A percentile compares a stretch with the other conserved stretches of the same genome.
phyloP scores from a whole-genome alignment of 108 stramenopile species.

The Discostella stelligeroides region DNA sequence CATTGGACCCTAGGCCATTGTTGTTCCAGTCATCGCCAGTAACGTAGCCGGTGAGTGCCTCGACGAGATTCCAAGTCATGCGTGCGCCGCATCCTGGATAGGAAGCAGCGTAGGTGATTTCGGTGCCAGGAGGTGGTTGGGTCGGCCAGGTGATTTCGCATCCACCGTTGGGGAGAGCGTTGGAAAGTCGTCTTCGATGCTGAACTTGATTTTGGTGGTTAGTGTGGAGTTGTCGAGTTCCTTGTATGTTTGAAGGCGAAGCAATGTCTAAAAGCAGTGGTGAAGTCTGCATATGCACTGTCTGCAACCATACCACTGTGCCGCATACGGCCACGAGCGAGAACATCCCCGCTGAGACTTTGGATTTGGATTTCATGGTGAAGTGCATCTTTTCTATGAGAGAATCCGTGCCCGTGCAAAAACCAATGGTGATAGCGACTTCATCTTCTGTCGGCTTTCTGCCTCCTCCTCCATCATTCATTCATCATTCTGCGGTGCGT shows the following conservation, averaged over 20 bases:
- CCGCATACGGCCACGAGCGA: not conserved
- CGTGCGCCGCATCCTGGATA: conserved; percentile 61
- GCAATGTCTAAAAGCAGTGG: too few relatives aligned
- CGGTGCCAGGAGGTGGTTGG: conserved; percentile 29
- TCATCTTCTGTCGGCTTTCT: not conserved
- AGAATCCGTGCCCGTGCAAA: too few relatives aligned
- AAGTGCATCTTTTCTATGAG: too few relatives aligned
- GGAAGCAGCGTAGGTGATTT: conserved; percentile 55
- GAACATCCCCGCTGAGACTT: too few relatives aligned
- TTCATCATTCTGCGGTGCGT: too few relatives aligned
- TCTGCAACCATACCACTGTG: not conserved
- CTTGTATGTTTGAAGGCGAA: too few relatives aligned
- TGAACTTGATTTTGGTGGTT: not conserved
- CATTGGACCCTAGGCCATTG: conserved; percentile 44
- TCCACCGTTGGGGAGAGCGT: conserved; percentile 47
- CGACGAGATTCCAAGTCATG: conserved; percentile 60
- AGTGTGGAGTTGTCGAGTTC: not conserved
- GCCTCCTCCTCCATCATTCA: too few relatives aligned
- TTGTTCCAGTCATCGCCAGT: conserved; percentile 65
- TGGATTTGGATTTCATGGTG: too few relatives aligned
- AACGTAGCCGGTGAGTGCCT: conserved; percentile 51
- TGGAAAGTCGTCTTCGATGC: conserved; percentile 34
- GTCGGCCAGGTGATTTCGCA: conserved; percentile 52
- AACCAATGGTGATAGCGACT: not conserved
- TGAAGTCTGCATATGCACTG: too few relatives aligned